Conservation (phyloP, 805 yeast species). For the Candida vartiovaarae region DNA sequence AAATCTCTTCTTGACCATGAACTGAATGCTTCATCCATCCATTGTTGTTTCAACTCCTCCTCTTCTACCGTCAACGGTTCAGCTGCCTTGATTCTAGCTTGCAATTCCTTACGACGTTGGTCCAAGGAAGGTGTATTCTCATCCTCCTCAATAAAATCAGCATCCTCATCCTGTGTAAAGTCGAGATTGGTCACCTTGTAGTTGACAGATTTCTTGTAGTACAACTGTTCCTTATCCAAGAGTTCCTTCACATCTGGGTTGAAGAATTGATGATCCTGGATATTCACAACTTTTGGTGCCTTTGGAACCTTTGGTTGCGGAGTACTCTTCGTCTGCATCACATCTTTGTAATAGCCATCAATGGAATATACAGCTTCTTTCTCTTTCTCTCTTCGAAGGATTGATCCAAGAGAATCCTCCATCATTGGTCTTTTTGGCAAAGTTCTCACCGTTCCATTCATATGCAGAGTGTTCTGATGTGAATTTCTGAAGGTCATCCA, state of each 20-base stretch:
- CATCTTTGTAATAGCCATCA: constrained; percentile 71
- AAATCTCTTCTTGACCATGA: constrained; percentile 74
- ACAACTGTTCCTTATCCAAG: constrained; percentile 58
- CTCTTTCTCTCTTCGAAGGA: constrained; percentile 67
- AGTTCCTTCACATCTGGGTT: constrained; percentile 45
- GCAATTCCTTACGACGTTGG: constrained; percentile 28
- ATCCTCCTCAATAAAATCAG: not conserved
- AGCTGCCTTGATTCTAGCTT: constrained; percentile 49
- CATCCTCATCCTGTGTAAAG: constrained; percentile 38
- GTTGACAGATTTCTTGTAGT: constrained; percentile 52
- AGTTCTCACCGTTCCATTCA: constrained; percentile 91
- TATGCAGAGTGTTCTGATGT: constrained; percentile 85
- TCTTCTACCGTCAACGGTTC: constrained; percentile 61
- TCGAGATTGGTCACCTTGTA: constrained; percentile 54
- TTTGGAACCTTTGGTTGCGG: constrained; percentile 39
- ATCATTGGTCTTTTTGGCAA: constrained; percentile 35
- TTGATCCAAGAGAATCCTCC: constrained; percentile 55
- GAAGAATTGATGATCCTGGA: constrained; percentile 72
- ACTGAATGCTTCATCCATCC: constrained; percentile 51
- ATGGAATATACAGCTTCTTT: constrained; percentile 74
- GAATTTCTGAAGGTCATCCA: constrained; percentile 90
- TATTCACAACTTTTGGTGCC: constrained; percentile 56
- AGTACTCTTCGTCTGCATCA: constrained; percentile 36
- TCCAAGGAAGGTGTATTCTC: constrained; percentile 5
- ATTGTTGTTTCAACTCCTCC: constrained; percentile 40